A percentile compares a stretch with the other conserved stretches of the same genome.
phyloP scores from a whole-genome alignment of 768 basidiomycete species.

The Lactarius psammicola region DNA sequence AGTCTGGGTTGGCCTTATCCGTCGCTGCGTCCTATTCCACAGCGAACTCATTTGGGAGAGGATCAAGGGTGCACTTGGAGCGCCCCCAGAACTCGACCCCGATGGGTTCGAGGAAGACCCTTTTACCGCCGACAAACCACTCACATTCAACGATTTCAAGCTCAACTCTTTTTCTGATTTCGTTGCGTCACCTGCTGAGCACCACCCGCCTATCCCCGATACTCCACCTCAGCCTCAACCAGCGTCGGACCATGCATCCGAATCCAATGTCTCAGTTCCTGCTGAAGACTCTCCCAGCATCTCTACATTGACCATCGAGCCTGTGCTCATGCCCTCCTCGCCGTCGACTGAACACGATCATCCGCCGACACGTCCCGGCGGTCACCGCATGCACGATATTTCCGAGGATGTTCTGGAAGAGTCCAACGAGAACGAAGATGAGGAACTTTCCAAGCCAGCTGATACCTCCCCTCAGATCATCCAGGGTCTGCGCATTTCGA shows the following conservation, averaged over 20 bases:
- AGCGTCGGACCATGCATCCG: constrained; percentile 16
- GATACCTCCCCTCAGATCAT: constrained; percentile 33
- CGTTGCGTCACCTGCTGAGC: constrained; percentile 2
- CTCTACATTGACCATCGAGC: constrained; percentile 45
- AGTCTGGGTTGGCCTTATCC: constrained; percentile 68
- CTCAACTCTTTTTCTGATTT: constrained; percentile 10
- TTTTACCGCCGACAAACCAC: neutral
- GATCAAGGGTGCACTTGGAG: constrained; percentile 81
- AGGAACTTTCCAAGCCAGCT: neutral
- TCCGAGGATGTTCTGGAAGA: constrained; percentile 26
- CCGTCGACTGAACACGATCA: constrained; percentile 29
- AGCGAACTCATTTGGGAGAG: constrained; percentile 92
- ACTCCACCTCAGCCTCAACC: neutral
- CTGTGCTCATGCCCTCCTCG: constrained; percentile 45
- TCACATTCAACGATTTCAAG: constrained; percentile 20
- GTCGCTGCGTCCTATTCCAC: constrained; percentile 72
- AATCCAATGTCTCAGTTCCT: constrained; percentile 6
- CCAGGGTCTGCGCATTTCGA: constrained; percentile 58
- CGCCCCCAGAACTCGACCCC: constrained; percentile 78
- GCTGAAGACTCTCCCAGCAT: neutral
- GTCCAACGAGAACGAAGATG: constrained; percentile 18
- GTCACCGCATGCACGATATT: constrained; percentile 36
- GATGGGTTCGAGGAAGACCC: constrained; percentile 42
- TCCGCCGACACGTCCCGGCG: constrained; percentile 39
- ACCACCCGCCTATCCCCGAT: neutral